Evolutionary conservation across 2,329 filamentous ascomycete genomes (phyloP).

Genomic region (Colletotrichum gloeosporioides): DNA sequence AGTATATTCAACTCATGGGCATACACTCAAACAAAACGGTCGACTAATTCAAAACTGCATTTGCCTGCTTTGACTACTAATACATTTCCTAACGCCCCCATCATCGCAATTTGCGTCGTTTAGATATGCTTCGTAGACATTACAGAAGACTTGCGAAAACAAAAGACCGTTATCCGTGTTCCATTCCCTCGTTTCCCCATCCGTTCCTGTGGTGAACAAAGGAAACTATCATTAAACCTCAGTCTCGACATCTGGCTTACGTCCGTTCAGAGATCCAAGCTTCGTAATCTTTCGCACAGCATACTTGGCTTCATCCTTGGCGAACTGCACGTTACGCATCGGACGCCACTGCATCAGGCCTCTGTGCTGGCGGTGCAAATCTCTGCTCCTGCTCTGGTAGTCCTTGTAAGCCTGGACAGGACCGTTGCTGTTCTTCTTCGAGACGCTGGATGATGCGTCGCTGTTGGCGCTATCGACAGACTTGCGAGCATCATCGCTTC

Average conservation of each 20-base stretch:
- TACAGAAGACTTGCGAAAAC: neutral
- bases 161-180: neutral
- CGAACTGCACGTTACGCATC: slow-evolving; percentile 84
- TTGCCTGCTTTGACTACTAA: slow-evolving; percentile 4
- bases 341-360: slow-evolving; percentile 97
- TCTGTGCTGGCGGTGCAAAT: slow-evolving; percentile 83
- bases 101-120: neutral
- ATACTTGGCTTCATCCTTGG: slow-evolving; percentile 84
- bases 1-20: neutral
- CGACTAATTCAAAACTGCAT: neutral
- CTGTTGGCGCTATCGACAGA: slow-evolving; percentile 49
- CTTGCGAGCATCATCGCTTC: slow-evolving; percentile 23
- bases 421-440: slow-evolving; percentile 52
- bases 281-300: slow-evolving; percentile 78
- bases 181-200: neutral
- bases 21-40: rapidly evolving
- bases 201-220: neutral
- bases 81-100: neutral
- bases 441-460: slow-evolving; percentile 27
- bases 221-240: slow-evolving; percentile 53
- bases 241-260: slow-evolving; percentile 89
- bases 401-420: slow-evolving; percentile 65
- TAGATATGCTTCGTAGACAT: neutral
- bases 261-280: slow-evolving; percentile 77
- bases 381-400: slow-evolving; percentile 71